Conservation (phyloP, 345 rosid genomes). For the Eutrema japonicum region DNA sequence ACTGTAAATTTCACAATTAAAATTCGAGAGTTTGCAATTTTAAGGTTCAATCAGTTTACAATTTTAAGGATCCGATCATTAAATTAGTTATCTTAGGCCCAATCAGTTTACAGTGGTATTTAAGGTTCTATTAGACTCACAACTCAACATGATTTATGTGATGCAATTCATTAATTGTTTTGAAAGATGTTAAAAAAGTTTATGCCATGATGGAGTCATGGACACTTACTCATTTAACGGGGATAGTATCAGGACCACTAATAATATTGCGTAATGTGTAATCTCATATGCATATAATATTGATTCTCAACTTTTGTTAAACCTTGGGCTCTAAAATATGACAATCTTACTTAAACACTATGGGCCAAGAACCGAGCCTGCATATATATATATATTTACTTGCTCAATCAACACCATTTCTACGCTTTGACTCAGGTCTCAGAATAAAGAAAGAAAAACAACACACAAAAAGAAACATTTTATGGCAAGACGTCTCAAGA, state of each 20-base stretch:
- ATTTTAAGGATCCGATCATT: too few species aligned
- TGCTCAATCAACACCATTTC: neutral
- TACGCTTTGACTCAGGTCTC: neutral
- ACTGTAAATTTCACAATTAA: too few species aligned
- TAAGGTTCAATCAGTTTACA: too few species aligned
- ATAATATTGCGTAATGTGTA: neutral
- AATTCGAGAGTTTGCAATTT: too few species aligned
- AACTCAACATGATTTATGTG: too few species aligned
- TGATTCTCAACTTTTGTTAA: neutral
- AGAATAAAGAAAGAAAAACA: neutral
- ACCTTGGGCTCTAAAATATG: neutral
- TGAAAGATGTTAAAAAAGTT: neutral
- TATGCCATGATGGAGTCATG: neutral
- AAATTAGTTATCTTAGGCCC: too few species aligned
- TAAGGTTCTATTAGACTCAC: too few species aligned
- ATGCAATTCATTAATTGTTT: too few species aligned
- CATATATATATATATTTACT: neutral
- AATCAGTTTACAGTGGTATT: too few species aligned
- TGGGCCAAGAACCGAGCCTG: conserved; percentile 5
- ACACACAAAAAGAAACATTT: neutral
- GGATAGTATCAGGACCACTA: neutral
- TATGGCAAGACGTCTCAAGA: neutral
- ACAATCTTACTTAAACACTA: neutral
- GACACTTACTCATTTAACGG: neutral
- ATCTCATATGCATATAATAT: neutral